Base-by-base conservation (phyloP, 257 asterid genomes). In the Lycium ferocissimum region DNA sequence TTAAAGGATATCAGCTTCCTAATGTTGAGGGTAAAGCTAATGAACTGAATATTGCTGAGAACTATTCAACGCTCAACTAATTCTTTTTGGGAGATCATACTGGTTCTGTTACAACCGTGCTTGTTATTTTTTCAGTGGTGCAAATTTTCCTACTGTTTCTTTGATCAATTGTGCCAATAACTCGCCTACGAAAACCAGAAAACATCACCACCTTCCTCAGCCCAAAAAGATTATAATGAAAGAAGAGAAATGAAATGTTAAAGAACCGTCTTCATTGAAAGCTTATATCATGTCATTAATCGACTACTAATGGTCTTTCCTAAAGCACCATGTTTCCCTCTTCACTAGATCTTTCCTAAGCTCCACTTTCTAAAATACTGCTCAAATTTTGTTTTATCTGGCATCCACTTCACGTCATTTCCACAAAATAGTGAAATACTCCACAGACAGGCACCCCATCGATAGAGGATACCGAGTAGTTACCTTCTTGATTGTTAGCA, bases 211-310 rank as follows among this genome's bases (percentile, higher is more conserved):
- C 26, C 45, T 45, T 53, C 65, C 63, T 9, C 82, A 78, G 33
- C 45, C 43, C 65, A 10, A 76, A 76, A 53, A 7, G 82, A 26
- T 78, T 0, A 78, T 26, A 53, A 8, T 8, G 65, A 53, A 78
- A 20, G 65, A 78, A 53, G 65, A 26, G 9, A 78, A 53, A 53
- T 5, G 15, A 78, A 14, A 33, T 53, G 43, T 53, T 12, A 40
- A 33, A 78, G 10, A 78, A 78, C 22, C 65, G 53, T 53, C 49
- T 37, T 53, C 82, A 78, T 26, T 3, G 65, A 78, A 53, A 56
- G n/a, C 20, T 51, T 76, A 26, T 4, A 0, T 47, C 26, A 12
- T 13, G 62, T n/a, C n/a, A 11, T 47, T 73, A 78, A 8, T 13
- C 9, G 47, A 78, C 49, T 53, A 13, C 47, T 14, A 53, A 13